These are phyloP conservation scores for Colletotrichum sp. DNA, from an alignment of 2,329 filamentous ascomycete genomes.

Conservation along the genomic window DNA sequence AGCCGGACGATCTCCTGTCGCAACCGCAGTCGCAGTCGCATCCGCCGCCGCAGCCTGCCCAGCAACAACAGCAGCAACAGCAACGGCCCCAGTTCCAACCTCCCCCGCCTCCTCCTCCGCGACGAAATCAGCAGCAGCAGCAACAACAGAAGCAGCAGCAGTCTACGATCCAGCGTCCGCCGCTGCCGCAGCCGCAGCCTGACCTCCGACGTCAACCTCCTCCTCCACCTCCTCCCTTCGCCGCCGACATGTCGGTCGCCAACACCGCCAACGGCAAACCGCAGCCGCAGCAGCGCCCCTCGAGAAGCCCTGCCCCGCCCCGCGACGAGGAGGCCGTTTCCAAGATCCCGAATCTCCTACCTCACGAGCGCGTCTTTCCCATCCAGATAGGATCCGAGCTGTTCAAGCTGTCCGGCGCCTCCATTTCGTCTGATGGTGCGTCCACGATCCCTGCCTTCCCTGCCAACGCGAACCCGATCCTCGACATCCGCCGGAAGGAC, in stretches of 20 bases:
- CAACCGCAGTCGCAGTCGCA: background rate
- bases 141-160: background rate
- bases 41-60: background rate
- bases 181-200: background rate
- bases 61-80: background rate
- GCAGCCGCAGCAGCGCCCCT: background rate
- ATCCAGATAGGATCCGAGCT: constrained; percentile 76
- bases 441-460: constrained; percentile 20
- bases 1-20: background rate
- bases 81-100: background rate
- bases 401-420: constrained; percentile 76
- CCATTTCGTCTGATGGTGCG: constrained; percentile 74
- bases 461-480: background rate
- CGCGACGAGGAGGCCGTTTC: constrained; percentile 37
- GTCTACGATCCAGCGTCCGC: background rate
- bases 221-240: background rate
- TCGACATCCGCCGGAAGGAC: background rate
- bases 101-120: background rate
- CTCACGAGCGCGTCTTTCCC: constrained; percentile 75
- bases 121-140: background rate
- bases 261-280: background rate
- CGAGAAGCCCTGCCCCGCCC: constrained; percentile 23
- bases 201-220: background rate
- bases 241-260: constrained; percentile 10
- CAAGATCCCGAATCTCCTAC: constrained; percentile 63